Percentiles rank a stretch among this genome's conserved stretches.
These are phyloP conservation scores for Borealophlyctis nickersoniae DNA, from an alignment of 192 early-diverging fungal genomes.

Conservation along the genomic window DNA sequence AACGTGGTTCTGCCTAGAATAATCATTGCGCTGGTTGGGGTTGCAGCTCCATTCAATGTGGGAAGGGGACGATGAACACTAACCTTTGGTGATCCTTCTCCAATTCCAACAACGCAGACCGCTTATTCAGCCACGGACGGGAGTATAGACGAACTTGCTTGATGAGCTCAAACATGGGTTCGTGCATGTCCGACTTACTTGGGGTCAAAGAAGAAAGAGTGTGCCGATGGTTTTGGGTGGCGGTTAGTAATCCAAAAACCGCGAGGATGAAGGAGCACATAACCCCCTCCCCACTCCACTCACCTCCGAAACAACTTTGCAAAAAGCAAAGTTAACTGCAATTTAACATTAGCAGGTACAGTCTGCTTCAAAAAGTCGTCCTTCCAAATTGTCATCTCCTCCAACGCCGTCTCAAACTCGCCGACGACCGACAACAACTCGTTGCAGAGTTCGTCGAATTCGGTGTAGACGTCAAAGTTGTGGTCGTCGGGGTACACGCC, in stretches of 20 bases:
- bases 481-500: constrained; percentile 23
- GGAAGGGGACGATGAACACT: not conserved
- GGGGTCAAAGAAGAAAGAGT: not conserved
- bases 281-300: not conserved
- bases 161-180: constrained; percentile 55
- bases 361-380: constrained; percentile 48
- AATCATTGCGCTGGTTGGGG: too few relatives aligned
- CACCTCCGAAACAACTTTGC: constrained; percentile 49
- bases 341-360: constrained; percentile 45
- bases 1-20: constrained; percentile 42
- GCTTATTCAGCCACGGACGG: constrained; percentile 44
- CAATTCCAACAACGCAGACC: constrained; percentile 39
- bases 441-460: constrained; percentile 46
- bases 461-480: constrained; percentile 29
- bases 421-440: constrained; percentile 39
- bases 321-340: constrained; percentile 51
- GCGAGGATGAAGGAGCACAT: not conserved
- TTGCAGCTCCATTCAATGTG: not conserved
- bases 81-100: constrained; percentile 51
- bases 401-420: constrained; percentile 48
- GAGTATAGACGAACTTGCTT: constrained; percentile 51
- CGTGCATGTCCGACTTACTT: constrained; percentile 56
- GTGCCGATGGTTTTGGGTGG: not conserved
- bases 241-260: not conserved
- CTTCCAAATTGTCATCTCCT: constrained; percentile 57